These are phyloP conservation scores for Cordyceps tenuipes DNA, from an alignment of 2,329 filamentous ascomycete genomes.

Conservation along the genomic window DNA sequence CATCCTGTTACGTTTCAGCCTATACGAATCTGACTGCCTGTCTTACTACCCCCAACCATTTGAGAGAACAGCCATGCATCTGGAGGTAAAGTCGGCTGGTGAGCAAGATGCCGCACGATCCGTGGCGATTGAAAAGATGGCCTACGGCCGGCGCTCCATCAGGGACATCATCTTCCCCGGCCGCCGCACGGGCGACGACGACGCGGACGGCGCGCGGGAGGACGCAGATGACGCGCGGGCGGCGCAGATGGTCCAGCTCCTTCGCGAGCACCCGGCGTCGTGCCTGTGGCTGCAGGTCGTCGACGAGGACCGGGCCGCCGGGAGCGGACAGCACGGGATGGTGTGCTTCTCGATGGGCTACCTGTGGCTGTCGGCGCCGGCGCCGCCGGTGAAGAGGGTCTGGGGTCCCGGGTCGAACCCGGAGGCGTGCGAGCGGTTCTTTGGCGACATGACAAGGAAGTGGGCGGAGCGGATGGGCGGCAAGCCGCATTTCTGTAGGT, in stretches of 20 bases:
- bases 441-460: conserved; percentile 23
- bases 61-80: conserved; percentile 2
- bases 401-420: conserved; percentile 24
- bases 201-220: conserved; percentile 10
- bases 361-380: conserved; percentile 21
- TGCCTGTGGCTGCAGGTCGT: conserved; percentile 29
- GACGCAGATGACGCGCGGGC: conserved; percentile 17
- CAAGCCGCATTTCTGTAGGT: conserved; percentile 29
- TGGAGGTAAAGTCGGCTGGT: conserved; percentile 6
- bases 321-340: conserved; percentile 20
- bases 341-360: conserved; percentile 30
- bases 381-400: conserved; percentile 19
- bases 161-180: conserved; percentile 25
- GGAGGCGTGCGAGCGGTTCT: conserved; percentile 26
- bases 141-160: conserved; percentile 16
- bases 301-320: conserved; percentile 24
- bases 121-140: conserved; percentile 11
- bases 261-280: conserved; percentile 18
- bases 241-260: conserved; percentile 16
- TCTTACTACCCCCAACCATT: too few relatives aligned
- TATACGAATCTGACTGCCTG: too few relatives aligned
- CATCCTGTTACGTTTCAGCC: background rate
- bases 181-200: conserved; percentile 16
- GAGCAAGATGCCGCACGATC: conserved; percentile 6
- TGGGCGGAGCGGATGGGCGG: conserved; percentile 23